These are phyloP conservation scores for Septoria petroselini DNA, from an alignment of 2,329 filamentous ascomycete genomes.

Conservation along the genomic window DNA sequence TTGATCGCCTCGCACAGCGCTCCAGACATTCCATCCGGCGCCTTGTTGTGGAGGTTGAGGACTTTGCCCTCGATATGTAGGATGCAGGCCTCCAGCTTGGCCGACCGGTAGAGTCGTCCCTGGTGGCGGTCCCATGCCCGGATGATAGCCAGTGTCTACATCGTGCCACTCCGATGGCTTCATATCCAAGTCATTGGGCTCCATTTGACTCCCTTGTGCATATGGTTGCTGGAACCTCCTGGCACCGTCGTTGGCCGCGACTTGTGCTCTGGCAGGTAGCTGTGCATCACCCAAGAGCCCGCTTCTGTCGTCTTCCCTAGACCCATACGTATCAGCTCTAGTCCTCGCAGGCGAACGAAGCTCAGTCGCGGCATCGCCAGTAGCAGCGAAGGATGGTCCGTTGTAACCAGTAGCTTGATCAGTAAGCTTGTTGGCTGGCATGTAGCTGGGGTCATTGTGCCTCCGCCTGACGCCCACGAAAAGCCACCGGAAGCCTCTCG, in stretches of 20 bases:
- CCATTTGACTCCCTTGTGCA: background rate
- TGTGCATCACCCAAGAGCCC: constrained; percentile 30
- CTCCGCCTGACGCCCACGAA: constrained; percentile 68
- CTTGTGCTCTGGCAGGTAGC: constrained; percentile 12
- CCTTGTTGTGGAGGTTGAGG: constrained; percentile 9
- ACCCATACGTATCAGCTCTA: constrained; percentile 14
- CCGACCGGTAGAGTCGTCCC: constrained; percentile 13
- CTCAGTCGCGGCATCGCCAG: constrained; percentile 29
- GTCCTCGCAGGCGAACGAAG: constrained; percentile 19
- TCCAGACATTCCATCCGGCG: constrained; percentile 21
- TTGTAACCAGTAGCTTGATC: constrained; percentile 23
- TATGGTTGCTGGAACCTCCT: background rate
- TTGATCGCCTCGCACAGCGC: constrained; percentile 10
- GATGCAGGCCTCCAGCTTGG: constrained; percentile 20
- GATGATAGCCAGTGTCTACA: constrained; percentile 25
- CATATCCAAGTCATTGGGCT: constrained; percentile 14
- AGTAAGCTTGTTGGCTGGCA: constrained; percentile 22
- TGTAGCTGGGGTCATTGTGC: constrained; percentile 44
- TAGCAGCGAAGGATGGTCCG: constrained; percentile 25
- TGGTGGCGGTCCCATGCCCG: constrained; percentile 25
- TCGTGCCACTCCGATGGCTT: constrained; percentile 20
- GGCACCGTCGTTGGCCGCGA: background rate
- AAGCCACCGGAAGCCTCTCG: constrained; percentile 75
- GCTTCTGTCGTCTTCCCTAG: constrained; percentile 31
- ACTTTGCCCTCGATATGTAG: constrained; percentile 16